Conservation (phyloP, 2,329 filamentous ascomycete genomes). For the Gnomoniopsis sp. region DNA sequence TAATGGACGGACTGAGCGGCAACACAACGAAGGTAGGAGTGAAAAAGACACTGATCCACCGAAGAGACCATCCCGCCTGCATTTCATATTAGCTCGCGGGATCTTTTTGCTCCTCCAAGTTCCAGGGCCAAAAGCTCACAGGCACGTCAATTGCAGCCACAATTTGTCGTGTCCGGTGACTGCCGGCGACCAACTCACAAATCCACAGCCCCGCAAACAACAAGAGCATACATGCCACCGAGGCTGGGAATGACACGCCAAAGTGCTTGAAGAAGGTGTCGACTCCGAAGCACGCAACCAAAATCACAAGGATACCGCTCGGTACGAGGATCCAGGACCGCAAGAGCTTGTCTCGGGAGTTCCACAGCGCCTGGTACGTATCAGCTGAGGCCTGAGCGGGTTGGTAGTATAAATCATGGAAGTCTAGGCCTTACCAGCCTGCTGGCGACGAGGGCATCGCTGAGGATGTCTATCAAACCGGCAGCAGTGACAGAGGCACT, state of each 20-base stretch:
- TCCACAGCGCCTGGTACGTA: conserved; percentile 9
- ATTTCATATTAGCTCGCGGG: background rate
- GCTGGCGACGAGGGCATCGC: background rate
- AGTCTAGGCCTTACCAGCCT: conserved; percentile 4
- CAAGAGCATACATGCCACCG: conserved; percentile 54
- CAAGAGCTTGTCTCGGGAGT: conserved; percentile 18
- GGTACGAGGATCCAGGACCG: conserved; percentile 51
- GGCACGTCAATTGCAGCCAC: conserved; percentile 51
- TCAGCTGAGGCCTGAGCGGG: background rate
- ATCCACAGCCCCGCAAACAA: conserved; percentile 49
- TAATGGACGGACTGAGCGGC: conserved; percentile 52
- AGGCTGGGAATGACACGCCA: conserved; percentile 54
- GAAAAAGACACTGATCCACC: conserved; percentile 58
- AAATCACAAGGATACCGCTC: conserved; percentile 35
- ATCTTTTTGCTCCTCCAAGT: background rate
- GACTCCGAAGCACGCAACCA: conserved; percentile 41
- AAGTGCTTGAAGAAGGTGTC: conserved; percentile 41
- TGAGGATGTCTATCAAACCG: background rate
- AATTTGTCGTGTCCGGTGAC: conserved; percentile 43
- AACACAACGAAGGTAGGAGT: conserved; percentile 58
- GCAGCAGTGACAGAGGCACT: background rate
- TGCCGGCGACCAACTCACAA: conserved; percentile 44
- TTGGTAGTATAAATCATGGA: no score
- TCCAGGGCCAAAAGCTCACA: conserved; percentile 31
- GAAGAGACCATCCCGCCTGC: conserved; percentile 53